phyloP scores from a whole-genome alignment of 1,284 basidiomycete species.

The Trichosporon inkin region DNA sequence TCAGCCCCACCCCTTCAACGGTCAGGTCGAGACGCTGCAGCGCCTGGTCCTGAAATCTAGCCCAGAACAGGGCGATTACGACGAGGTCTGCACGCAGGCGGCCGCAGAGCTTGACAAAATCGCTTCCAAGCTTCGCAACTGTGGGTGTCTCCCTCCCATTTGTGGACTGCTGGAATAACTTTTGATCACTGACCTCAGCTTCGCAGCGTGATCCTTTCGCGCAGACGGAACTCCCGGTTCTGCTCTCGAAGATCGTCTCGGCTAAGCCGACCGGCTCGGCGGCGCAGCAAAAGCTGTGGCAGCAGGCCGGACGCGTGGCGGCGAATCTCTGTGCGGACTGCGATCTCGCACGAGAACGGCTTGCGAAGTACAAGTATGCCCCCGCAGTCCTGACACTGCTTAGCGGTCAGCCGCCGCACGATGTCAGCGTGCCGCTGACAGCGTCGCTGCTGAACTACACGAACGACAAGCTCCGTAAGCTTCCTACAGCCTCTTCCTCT shows the following conservation, averaged over 20 bases:
- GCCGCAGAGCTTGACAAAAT: conserved; percentile 17
- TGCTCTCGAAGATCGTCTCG: conserved; percentile 1
- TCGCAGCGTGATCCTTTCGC: conserved; percentile 9
- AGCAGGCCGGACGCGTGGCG: conserved; percentile 36
- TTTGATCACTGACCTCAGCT: neutral
- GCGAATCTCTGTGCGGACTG: conserved; percentile 40
- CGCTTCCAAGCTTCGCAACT: conserved; percentile 24
- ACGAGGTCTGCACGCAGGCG: neutral
- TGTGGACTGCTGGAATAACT: neutral
- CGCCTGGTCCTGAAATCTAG: conserved; percentile 9
- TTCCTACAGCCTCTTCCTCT: neutral
- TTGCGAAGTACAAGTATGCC: neutral
- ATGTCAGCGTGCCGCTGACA: conserved; percentile 1
- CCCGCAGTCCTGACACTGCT: neutral
- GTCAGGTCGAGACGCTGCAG: conserved; percentile 9
- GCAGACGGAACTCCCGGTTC: conserved; percentile 10
- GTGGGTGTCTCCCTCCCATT: conserved; percentile 15
- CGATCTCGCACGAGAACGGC: conserved; percentile 8
- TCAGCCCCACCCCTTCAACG: conserved; percentile 5
- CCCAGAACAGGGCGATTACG: neutral
- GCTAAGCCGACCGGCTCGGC: neutral
- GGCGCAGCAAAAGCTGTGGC: neutral
- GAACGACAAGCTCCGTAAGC: conserved; percentile 4
- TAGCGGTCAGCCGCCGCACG: neutral
- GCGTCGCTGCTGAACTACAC: conserved; percentile 5